Conservation (phyloP, 1,284 basidiomycete genomes). For the Testicularia cyperi region DNA sequence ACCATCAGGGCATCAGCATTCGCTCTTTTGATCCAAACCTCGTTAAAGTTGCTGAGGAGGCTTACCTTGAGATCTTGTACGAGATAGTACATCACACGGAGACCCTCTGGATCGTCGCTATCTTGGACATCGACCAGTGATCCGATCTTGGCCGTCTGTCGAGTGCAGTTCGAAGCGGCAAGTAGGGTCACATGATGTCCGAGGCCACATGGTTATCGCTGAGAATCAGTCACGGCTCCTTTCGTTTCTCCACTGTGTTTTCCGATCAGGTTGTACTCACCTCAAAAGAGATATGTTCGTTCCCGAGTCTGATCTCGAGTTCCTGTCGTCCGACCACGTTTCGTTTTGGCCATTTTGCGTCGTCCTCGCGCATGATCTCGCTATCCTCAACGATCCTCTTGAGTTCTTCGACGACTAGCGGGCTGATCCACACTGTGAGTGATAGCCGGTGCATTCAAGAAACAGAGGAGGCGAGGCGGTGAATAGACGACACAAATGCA, state of each 20-base stretch:
- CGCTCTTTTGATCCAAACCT: background rate
- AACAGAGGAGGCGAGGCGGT: too few relatives aligned
- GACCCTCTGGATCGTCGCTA: constrained; percentile 92
- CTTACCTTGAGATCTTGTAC: constrained; percentile 91
- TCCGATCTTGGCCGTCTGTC: constrained; percentile 93
- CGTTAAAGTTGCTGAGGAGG: background rate
- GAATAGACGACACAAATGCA: too few relatives aligned
- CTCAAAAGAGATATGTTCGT: constrained; percentile 96
- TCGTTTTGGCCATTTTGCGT: constrained; percentile 96
- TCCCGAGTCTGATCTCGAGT: constrained; percentile 88
- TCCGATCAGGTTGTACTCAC: too few relatives aligned
- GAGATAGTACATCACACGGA: constrained; percentile 98
- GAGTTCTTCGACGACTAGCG: constrained; percentile 85
- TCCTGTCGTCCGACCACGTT: constrained; percentile 98
- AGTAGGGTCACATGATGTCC: too few relatives aligned
- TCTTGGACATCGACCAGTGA: constrained; percentile 94
- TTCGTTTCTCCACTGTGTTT: too few relatives aligned
- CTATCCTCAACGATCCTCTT: constrained; percentile 91
- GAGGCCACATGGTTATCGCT: too few relatives aligned
- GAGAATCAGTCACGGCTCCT: too few relatives aligned
- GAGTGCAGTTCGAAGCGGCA: background rate
- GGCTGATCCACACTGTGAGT: constrained; percentile 88
- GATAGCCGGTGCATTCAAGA: too few relatives aligned
- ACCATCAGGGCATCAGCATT: background rate
- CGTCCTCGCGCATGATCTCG: constrained; percentile 97